Evolutionary conservation across 1,284 basidiomycete genomes (phyloP).

Genomic region (Austroboletus olivaceoglutinosus): DNA sequence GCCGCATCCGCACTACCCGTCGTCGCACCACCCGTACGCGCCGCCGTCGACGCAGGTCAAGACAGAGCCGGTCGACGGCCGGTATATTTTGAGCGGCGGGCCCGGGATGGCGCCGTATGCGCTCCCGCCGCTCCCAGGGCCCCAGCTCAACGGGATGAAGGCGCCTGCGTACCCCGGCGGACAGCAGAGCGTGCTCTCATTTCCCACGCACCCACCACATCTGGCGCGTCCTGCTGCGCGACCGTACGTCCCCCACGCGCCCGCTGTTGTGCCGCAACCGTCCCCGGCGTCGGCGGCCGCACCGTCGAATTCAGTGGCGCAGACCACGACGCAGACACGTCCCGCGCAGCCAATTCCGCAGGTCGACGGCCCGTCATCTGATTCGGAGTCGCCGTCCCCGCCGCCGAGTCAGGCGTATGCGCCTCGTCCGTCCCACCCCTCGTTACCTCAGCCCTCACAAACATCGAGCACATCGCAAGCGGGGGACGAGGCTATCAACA

Average conservation of each 20-base stretch:
- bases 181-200: slow-evolving; percentile 54
- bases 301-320: slow-evolving; percentile 12
- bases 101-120: slow-evolving; percentile 45
- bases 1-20: slow-evolving; percentile 45
- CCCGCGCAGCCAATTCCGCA: slow-evolving; percentile 58
- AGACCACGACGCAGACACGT: slow-evolving; percentile 15
- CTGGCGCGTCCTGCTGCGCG: slow-evolving; percentile 37
- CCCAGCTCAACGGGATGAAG: slow-evolving; percentile 50
- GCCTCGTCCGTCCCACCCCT: slow-evolving; percentile 60
- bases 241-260: slow-evolving; percentile 22
- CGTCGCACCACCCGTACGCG: slow-evolving; percentile 45
- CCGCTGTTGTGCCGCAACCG: slow-evolving; percentile 12
- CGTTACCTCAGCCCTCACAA: slow-evolving; percentile 51
- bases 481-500: slow-evolving; percentile 88
- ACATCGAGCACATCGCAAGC: slow-evolving; percentile 34
- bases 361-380: slow-evolving; percentile 59
- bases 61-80: slow-evolving; percentile 61
- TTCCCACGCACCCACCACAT: slow-evolving; percentile 49
- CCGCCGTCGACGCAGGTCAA: slow-evolving; percentile 52
- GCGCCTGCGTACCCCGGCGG: slow-evolving; percentile 50
- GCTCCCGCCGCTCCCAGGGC: slow-evolving; percentile 63
- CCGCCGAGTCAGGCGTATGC: slow-evolving; percentile 57
- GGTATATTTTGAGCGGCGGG: slow-evolving; percentile 54
- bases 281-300: slow-evolving; percentile 12
- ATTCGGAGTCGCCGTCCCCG: slow-evolving; percentile 61